Evolutionary conservation across 768 basidiomycete genomes (phyloP), one percentile per base, ranked within the genome.

Genomic region (Hypsizygus marmoreus): DNA sequence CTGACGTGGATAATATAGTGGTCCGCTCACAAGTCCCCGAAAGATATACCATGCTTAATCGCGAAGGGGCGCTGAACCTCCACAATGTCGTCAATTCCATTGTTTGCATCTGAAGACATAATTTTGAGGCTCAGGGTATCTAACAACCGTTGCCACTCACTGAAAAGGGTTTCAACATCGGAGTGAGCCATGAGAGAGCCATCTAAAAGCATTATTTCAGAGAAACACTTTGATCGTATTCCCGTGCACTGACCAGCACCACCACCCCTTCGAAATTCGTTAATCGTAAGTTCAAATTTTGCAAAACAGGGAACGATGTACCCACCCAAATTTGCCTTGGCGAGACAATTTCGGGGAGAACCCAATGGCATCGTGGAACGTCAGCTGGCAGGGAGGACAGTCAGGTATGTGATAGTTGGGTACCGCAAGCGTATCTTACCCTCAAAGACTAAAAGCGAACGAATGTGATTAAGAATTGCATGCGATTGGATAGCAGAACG

Each of bases 11-110:
- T 13, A 29, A 17, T 2, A 30, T 17, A 34, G 11, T 1, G 19
- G 6, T 8, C n/a, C 22, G 14, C 39, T 9, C 40, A 71, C 70
- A 73, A 66, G 54, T 73, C 71, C 16, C 67, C 71, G 24, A 62
- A 60, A 5, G 66, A 62, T 4, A 71, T 61, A 11, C 58, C 52
- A 39, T 66, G 63, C 19, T 45, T 56, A 32, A 57, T 43, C 10
- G 67, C 57, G 51, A 69, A 62, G 5, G 60, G 64, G 11, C 53
- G 49, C 53, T 72, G 60, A 3, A 35, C 44, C 3, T 59, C 57
- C 14, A 67, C 59, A 30, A 69, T 65, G 7, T 68, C 68, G 53
- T 69, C 69, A 17, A 61, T 42, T 11, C 57, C 61, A 11, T 42
- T 47, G 46, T 63, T 63, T 8, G 61, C 59, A 22, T 49, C 61